phyloP scores from a whole-genome alignment of 2,329 filamentous ascomycete genomes.

The Xylaria sp. region DNA sequence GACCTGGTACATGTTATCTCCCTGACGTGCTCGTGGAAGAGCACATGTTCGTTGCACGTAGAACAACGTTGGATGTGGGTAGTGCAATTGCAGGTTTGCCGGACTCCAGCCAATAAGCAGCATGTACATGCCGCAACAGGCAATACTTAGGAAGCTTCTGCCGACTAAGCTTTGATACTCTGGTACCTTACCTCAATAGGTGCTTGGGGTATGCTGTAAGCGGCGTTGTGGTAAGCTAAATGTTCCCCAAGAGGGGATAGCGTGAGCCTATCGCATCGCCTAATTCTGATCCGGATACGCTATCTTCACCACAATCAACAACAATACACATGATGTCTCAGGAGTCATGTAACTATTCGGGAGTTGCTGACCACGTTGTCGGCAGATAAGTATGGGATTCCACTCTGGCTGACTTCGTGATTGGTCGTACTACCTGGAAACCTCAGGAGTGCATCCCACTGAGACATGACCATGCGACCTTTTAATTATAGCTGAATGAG shows the following conservation, averaged over 20 bases:
- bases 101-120: slow-evolving; percentile 24
- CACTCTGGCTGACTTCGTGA: neutral
- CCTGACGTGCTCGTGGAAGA: slow-evolving; percentile 11
- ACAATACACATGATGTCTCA: neutral
- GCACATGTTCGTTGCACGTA: slow-evolving; percentile 18
- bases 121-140: slow-evolving; percentile 30
- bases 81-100: slow-evolving; percentile 28
- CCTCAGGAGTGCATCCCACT: neutral
- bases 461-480: neutral
- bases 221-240: neutral
- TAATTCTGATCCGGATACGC: slow-evolving; percentile 1
- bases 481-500: neutral
- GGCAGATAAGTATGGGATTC: neutral
- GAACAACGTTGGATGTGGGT: neutral
- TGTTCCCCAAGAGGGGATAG: slow-evolving; percentile 8
- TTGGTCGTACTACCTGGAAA: neutral
- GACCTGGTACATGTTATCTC: slow-evolving; percentile 10
- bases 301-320: neutral
- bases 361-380: neutral
- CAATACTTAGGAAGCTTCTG: slow-evolving; percentile 22
- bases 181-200: neutral
- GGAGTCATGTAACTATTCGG: neutral
- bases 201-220: neutral
- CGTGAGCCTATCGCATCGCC: neutral
- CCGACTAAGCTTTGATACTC: neutral